Percentiles rank a stretch among this genome's conserved stretches.
Evolutionary conservation across 306 rosid species (phyloP).

Genomic region (Neltuma alba): DNA sequence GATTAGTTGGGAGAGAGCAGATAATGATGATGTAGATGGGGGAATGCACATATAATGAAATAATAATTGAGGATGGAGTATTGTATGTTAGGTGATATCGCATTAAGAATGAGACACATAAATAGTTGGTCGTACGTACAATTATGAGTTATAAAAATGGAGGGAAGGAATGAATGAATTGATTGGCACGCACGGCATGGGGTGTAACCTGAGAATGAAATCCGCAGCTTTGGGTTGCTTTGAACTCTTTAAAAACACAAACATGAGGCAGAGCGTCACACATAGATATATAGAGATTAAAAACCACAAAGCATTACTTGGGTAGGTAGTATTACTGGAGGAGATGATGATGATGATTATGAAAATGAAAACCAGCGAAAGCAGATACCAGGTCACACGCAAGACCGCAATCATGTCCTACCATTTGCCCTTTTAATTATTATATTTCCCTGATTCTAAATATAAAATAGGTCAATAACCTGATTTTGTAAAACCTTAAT

Average conservation of each 20-base stretch:
- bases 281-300: neutral
- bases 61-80: neutral
- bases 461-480: no score
- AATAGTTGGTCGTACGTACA: neutral
- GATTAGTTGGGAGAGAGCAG: no score
- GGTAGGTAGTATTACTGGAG: neutral
- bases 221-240: neutral
- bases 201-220: neutral
- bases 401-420: conserved; percentile 16
- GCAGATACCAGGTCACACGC: neutral
- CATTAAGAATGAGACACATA: neutral
- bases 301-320: neutral
- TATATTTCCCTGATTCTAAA: no score
- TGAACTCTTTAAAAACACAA: neutral
- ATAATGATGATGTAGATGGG: neutral
- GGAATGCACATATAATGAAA: neutral
- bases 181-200: neutral
- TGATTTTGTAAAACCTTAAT: no score
- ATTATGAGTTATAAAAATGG: neutral
- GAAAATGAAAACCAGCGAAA: neutral
- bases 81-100: neutral
- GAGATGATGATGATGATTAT: neutral
- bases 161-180: neutral
- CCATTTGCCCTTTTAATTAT: no score
- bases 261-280: neutral